A percentile compares a stretch with the other conserved stretches of the same genome.
Conservation (phyloP, 1,284 basidiomycete genomes). For the Tilletiopsis washingtonensis region DNA sequence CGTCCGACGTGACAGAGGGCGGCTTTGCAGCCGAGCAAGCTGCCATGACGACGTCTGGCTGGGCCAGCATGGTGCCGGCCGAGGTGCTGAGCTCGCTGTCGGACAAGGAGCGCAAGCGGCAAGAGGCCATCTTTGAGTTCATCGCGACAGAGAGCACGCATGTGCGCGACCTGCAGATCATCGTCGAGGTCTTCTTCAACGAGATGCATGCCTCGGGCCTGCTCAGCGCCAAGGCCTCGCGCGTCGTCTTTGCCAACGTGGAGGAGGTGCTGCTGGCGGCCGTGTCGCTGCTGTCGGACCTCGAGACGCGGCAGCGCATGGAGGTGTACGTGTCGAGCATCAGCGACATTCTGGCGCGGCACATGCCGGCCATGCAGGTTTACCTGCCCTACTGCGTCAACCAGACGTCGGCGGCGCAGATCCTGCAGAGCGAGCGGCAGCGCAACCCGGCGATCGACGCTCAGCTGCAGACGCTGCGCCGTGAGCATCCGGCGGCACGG, state of each 20-base stretch:
- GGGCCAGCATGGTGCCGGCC: conserved; percentile 80
- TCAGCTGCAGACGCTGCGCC: conserved; percentile 66
- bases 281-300: conserved; percentile 51
- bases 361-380: conserved; percentile 67
- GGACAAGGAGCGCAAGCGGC: conserved; percentile 67
- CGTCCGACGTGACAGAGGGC: conserved; percentile 11
- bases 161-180: conserved; percentile 78
- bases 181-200: conserved; percentile 82
- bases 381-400: conserved; percentile 90
- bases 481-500: conserved; percentile 64
- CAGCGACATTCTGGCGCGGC: conserved; percentile 69
- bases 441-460: conserved; percentile 60
- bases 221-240: conserved; percentile 68
- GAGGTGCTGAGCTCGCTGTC: conserved; percentile 70
- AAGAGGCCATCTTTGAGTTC: conserved; percentile 85
- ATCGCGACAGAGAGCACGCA: conserved; percentile 80
- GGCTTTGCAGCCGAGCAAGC: no score
- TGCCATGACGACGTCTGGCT: conserved; percentile 57
- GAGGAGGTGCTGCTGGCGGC: conserved; percentile 56
- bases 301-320: conserved; percentile 85
- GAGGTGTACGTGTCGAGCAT: conserved; percentile 80
- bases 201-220: conserved; percentile 58
- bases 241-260: conserved; percentile 82
- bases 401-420: conserved; percentile 69
- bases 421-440: conserved; percentile 66